Base-by-base conservation (phyloP, 176 grass and related monocot species). In the Triticum urartu region DNA sequence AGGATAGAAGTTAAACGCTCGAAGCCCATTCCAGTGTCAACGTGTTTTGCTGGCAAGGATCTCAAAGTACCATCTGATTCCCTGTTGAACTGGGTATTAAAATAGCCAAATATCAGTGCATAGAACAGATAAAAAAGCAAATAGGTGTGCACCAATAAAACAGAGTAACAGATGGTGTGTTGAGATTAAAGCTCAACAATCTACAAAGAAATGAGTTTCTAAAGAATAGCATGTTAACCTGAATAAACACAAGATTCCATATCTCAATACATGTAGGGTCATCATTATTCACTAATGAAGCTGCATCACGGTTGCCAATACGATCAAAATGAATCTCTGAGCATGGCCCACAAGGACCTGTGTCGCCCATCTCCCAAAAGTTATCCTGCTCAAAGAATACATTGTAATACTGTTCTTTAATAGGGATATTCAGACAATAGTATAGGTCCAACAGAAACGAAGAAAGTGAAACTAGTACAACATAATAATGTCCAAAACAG, bases 341-440 rank as follows among this genome's bases (percentile, higher is more conserved):
- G 75, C 95, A 98, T 7, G 95, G 95, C 3, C 93, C 95, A 79
- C 95, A 98, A 25, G 95, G 95, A 64, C 95, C 95, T 67, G 93
- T 98, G 68, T 98, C 93, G 32, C 93, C 93, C 95, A 95, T 98
- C 88, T 94, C 95, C 95, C 95, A 98, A 75, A 98, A 98, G 61
- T 98, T 98, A 43, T 98, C 95, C 91, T 95, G 83, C 2, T 80
- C 30, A 89, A 78, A 38, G 9, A 79, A 36, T 52, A n/a, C 5
- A 86, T 33, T 9, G 52, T 54, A 38, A 54, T 42, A 75, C 9
- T 70, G n/a, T 50, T 81, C 13, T 4, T 48, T 13, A 76, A 14
- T 20, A 71, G 35, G 34, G 30, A 50, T 1, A 72, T 2, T 15
- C 28, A 48, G 25, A 18, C 72, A 32, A 43, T 13, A 84, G 42